Evolutionary conservation across 768 basidiomycete species (phyloP).

Genomic region (Amanita rimosa): DNA sequence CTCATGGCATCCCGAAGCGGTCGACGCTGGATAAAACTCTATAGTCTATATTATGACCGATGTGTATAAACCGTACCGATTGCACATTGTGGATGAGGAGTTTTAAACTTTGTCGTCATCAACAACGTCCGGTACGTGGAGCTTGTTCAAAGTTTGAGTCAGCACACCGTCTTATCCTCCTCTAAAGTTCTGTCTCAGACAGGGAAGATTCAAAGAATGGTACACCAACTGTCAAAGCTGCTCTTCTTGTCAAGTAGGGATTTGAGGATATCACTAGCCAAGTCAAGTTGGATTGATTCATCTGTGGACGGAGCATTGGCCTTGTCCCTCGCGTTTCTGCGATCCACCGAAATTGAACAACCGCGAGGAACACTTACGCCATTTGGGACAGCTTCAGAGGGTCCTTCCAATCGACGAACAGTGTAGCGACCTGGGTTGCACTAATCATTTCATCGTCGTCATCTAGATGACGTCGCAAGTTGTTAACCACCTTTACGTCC

Average conservation of each 20-base stretch:
- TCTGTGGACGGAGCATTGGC: slow-evolving; percentile 12
- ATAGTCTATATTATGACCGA: slow-evolving; percentile 1
- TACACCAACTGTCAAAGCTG: slow-evolving; percentile 39
- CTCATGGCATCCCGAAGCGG: slow-evolving; percentile 42
- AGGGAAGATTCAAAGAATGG: slow-evolving; percentile 10
- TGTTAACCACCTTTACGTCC: slow-evolving; percentile 61
- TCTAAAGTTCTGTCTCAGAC: slow-evolving; percentile 27
- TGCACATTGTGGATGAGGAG: slow-evolving; percentile 49
- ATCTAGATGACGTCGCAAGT: slow-evolving; percentile 51
- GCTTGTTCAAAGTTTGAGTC: slow-evolving; percentile 50
- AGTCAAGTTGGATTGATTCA: slow-evolving; percentile 37
- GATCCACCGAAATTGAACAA: not conserved
- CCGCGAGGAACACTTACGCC: slow-evolving; percentile 14
- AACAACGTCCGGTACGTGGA: slow-evolving; percentile 58
- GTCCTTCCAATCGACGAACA: slow-evolving; percentile 86
- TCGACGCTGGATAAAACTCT: slow-evolving; percentile 19
- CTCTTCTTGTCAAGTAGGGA: slow-evolving; percentile 33
- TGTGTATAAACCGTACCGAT: slow-evolving; percentile 28
- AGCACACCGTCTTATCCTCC: slow-evolving; percentile 57
- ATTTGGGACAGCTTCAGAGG: slow-evolving; percentile 54
- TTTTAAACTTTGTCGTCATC: slow-evolving; percentile 64
- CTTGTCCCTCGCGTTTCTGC: slow-evolving; percentile 12
- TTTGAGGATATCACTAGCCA: slow-evolving; percentile 45
- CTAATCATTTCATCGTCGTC: slow-evolving; percentile 67
- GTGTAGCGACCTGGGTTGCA: slow-evolving; percentile 63